Base-by-base conservation (phyloP, 306 rosid species). In the Trichosanthes truncata region DNA sequence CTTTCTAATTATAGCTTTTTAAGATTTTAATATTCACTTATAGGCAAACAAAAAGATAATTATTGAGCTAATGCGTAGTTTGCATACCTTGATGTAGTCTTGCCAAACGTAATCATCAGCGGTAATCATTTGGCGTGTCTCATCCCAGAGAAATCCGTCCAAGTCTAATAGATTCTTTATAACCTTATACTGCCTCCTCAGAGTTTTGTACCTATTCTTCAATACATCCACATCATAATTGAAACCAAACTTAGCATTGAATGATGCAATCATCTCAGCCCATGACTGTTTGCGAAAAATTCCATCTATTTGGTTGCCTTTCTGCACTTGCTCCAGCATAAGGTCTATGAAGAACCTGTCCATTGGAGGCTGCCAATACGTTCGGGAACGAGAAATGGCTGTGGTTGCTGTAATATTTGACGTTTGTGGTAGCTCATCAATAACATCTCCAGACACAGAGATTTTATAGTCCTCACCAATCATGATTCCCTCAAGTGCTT, bases 81-180 rank as follows among this genome's bases (percentile, higher is more conserved):
- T 36, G 55, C 78, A 29, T 82, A 92, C 95, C 92, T 90, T 89
- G 80, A 89, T 86, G 79, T 87, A 85, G 84, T 89, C 93, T 83
- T 92, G 95, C 97, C 97, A 92, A 55, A 90, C 87, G 74, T 62
- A 82, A 74, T 92, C 97, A 66, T 87, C 89, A 18, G 97, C 95
- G 35, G 84, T 86, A 82, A 92, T 91, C 95, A 92, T 90, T 78
- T 89, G 93, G 53, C 92, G 90, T 17, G 84, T 55, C 48, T 92
- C 95, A 80, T 92, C 97, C 97, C 97, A 90, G 80, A 65, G 80
- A 85, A 92, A 92, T 72, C 95, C 97, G 72, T 92, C 97, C 86
- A 85, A 46, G 75, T 80, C 83, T 77, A 92, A 89, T 38, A 92
- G 90, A 79, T 63, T 86, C 82, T 80, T 89, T 66, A 92, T 82